Evolutionary conservation across 257 asterid species (phyloP).

Genomic region (Salvia splendens): DNA sequence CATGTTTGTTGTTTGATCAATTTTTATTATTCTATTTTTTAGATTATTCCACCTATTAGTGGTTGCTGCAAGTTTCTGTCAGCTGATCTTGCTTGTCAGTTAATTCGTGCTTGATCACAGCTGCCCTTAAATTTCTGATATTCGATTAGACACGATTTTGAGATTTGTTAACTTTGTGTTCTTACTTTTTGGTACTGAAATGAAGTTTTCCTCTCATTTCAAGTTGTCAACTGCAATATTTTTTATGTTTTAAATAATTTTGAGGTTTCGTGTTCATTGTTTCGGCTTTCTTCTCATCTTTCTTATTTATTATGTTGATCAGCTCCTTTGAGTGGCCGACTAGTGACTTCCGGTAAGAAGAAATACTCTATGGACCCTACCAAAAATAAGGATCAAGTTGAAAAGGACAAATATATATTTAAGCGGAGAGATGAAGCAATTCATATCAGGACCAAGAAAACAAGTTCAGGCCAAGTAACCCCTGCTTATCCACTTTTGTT

Average conservation of each 20-base stretch:
- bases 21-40: not conserved
- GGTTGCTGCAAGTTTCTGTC: slow-evolving; percentile 3
- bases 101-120: not conserved
- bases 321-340: slow-evolving; percentile 57
- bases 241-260: slow-evolving; percentile 20
- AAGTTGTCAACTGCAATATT: slow-evolving; percentile 29
- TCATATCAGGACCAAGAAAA: slow-evolving; percentile 49
- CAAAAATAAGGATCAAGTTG: slow-evolving; percentile 49
- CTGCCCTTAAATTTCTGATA: slow-evolving; percentile 10
- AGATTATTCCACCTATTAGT: not conserved
- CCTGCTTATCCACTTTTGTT: slow-evolving; percentile 36
- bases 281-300: not conserved
- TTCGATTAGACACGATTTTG: not conserved
- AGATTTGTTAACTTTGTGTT: not conserved
- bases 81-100: not conserved
- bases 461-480: slow-evolving; percentile 39
- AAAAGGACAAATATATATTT: slow-evolving; percentile 58
- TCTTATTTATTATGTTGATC: slow-evolving; percentile 23
- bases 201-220: not conserved
- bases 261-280: not conserved
- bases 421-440: slow-evolving; percentile 69
- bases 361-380: slow-evolving; percentile 34
- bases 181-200: not conserved
- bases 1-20: slow-evolving; percentile 10
- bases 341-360: slow-evolving; percentile 51